Conservation (phyloP, 225 moss, liverwort and hornwort species). For the Sphagnum tenellum region DNA sequence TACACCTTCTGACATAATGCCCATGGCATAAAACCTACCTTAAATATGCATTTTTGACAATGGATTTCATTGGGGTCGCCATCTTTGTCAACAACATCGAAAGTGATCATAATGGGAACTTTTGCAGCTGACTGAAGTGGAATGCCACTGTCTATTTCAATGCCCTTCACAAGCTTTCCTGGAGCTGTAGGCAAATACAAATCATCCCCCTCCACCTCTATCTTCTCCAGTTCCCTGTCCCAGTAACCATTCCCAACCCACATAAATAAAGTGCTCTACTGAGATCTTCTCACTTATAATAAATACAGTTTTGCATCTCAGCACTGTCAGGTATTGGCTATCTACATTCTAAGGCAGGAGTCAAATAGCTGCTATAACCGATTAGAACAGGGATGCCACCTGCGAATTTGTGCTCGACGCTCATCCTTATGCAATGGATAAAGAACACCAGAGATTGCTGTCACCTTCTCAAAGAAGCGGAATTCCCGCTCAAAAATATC, state of each 20-base stretch:
- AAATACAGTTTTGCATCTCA: too few relatives aligned
- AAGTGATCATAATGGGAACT: constrained; percentile 89
- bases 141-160: constrained; percentile 77
- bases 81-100: constrained; percentile 78
- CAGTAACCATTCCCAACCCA: background rate
- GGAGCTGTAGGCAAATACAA: constrained; percentile 78
- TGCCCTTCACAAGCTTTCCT: constrained; percentile 65
- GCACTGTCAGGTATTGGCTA: too few relatives aligned
- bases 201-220: constrained; percentile 61
- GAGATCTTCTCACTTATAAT: too few relatives aligned
- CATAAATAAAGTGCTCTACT: background rate
- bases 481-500: constrained; percentile 67
- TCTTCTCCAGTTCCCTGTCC: constrained; percentile 70
- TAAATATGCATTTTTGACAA: constrained; percentile 80
- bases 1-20: background rate
- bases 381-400: constrained; percentile 11
- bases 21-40: constrained; percentile 23
- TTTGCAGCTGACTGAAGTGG: constrained; percentile 80
- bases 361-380: too few relatives aligned
- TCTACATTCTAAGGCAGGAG: too few relatives aligned
- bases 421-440: constrained; percentile 75
- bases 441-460: constrained; percentile 76
- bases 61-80: constrained; percentile 53
- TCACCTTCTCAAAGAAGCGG: constrained; percentile 75
- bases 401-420: constrained; percentile 68